Evolutionary conservation across 257 asterid species (phyloP).

Genomic region (Phtheirospermum japonicum): DNA sequence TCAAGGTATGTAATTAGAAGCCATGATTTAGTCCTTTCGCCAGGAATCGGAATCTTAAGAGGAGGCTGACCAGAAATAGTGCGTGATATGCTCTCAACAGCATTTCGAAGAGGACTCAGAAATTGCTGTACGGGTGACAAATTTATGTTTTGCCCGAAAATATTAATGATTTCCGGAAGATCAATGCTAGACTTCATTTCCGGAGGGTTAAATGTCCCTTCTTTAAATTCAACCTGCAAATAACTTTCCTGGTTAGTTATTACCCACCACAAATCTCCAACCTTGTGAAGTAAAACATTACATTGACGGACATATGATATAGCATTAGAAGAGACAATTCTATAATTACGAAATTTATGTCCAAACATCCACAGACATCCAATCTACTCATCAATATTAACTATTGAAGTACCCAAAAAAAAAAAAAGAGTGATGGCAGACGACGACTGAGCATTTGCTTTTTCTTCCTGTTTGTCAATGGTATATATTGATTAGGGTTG

Average conservation of each 20-base stretch:
- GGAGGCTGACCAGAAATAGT: conserved; percentile 86
- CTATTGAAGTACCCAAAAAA: neutral
- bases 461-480: no score
- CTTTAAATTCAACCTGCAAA: conserved; percentile 75
- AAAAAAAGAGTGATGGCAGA: neutral
- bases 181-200: conserved; percentile 80
- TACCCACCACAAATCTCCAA: neutral
- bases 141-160: conserved; percentile 79
- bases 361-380: neutral
- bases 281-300: neutral
- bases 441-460: no score
- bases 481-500: no score
- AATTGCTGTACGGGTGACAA: conserved; percentile 61
- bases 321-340: neutral
- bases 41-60: conserved; percentile 77
- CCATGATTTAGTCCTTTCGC: conserved; percentile 72
- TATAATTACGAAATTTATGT: neutral
- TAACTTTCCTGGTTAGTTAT: neutral
- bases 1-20: conserved; percentile 83
- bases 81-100: conserved; percentile 60
- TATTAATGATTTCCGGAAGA: conserved; percentile 61
- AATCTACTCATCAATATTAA: neutral
- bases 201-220: conserved; percentile 85
- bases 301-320: neutral
- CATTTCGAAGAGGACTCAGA: conserved; percentile 64